Percentiles rank a stretch among this genome's conserved stretches.
These are phyloP conservation scores for Porphyrellus cyaneotinctus DNA, from an alignment of 768 basidiomycete genomes.

Conservation along the genomic window DNA sequence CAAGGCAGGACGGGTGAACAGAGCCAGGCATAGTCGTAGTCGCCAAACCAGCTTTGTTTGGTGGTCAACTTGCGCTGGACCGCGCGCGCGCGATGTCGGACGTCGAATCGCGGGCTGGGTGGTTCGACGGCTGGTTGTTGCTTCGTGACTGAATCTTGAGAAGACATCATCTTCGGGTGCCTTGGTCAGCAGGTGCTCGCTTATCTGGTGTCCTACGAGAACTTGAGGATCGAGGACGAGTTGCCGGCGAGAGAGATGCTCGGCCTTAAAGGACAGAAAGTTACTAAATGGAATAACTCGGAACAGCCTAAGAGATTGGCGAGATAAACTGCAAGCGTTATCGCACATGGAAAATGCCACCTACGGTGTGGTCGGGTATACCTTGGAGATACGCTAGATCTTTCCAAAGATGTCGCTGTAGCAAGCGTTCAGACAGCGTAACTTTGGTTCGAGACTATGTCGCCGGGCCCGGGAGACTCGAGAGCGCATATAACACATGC, in stretches of 20 bases:
- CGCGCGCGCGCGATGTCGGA: constrained; percentile 5
- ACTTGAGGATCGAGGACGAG: background rate
- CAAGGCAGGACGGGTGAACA: constrained; percentile 69
- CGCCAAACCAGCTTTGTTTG: constrained; percentile 74
- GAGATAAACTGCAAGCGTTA: background rate
- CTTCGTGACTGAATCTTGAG: constrained; percentile 8
- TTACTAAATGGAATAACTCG: background rate
- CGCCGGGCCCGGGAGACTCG: no score
- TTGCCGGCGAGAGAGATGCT: background rate
- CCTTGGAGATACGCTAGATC: no score
- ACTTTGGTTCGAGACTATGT: no score
- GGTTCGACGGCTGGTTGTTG: constrained; percentile 17
- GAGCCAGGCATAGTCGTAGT: constrained; percentile 75
- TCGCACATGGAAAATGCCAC: no score
- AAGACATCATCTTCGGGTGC: constrained; percentile 12
- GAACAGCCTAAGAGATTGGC: background rate
- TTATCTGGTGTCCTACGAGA: background rate
- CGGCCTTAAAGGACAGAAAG: background rate
- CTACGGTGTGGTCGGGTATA: no score
- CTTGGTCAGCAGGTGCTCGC: background rate
- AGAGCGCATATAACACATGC: no score
- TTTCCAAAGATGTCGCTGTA: no score
- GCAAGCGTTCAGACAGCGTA: no score
- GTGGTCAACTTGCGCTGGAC: constrained; percentile 41
- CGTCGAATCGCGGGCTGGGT: constrained; percentile 3